These are phyloP conservation scores for Arabis hirsuta DNA, from an alignment of 345 rosid genomes.

Conservation along the genomic window DNA sequence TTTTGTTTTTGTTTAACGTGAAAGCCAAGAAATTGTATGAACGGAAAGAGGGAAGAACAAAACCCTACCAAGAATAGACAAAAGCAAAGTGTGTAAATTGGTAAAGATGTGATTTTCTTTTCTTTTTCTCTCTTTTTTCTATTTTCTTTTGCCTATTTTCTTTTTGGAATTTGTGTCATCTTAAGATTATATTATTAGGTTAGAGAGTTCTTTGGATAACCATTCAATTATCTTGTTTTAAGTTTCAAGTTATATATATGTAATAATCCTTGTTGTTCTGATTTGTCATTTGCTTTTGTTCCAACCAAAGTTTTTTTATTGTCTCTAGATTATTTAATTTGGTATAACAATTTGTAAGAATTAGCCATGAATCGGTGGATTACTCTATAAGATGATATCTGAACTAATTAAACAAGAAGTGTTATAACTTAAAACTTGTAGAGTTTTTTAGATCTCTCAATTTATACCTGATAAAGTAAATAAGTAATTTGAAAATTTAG, in stretches of 20 bases:
- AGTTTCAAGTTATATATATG: conserved; percentile 23
- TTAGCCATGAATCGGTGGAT: conserved; percentile 8
- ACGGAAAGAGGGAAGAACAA: conserved; percentile 44
- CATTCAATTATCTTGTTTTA: conserved; percentile 44
- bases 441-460: neutral
- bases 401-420: conserved; percentile 11
- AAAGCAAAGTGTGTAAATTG: conserved; percentile 28
- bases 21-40: conserved; percentile 22
- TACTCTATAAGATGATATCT: neutral
- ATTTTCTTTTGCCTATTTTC: conserved; percentile 6
- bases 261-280: conserved; percentile 31
- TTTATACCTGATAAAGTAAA: neutral
- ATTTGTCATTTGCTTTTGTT: conserved; percentile 33
- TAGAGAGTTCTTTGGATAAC: conserved; percentile 43
- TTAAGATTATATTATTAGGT: conserved; percentile 37
- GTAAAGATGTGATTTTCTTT: neutral
- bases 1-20: neutral
- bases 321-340: conserved; percentile 9
- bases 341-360: conserved; percentile 23
- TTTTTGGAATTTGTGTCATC: conserved; percentile 28
- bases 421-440: conserved; percentile 1
- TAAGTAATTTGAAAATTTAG: neutral
- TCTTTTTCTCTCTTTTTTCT: neutral
- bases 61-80: conserved; percentile 42
- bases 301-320: conserved; percentile 16